A percentile compares a stretch with the other conserved stretches of the same genome.
Conservation (phyloP, 345 rosid genomes). For the Aurinia saxatilis region DNA sequence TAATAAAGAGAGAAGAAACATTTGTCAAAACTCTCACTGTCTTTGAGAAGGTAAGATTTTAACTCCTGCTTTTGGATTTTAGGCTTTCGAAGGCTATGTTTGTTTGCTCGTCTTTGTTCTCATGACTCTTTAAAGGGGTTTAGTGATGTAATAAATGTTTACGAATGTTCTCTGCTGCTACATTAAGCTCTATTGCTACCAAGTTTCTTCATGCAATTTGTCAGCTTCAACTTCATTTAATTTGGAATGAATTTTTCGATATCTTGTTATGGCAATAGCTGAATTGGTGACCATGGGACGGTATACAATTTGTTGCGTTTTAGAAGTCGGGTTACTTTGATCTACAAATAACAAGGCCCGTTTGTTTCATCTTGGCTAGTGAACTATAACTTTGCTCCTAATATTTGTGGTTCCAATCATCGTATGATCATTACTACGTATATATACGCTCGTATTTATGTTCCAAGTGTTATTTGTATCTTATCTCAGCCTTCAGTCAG, state of each 20-base stretch:
- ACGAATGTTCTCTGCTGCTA: neutral
- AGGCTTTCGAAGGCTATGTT: neutral
- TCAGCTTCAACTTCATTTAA: neutral
- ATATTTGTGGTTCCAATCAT: no score
- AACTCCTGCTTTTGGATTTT: slow-evolving; percentile 7
- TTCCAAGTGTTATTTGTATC: no score
- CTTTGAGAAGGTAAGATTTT: slow-evolving; percentile 3
- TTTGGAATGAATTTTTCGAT: neutral
- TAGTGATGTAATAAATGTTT: slow-evolving; percentile 10
- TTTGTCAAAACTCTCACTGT: slow-evolving; percentile 16
- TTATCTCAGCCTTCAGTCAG: no score
- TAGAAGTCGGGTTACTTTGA: no score
- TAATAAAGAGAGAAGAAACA: slow-evolving; percentile 17
- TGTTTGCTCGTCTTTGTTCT: slow-evolving; percentile 13
- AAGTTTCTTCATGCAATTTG: neutral
- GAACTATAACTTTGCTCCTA: no score
- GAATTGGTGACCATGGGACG: neutral
- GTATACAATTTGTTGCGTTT: neutral
- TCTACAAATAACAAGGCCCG: no score
- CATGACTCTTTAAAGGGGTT: neutral
- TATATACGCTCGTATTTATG: no score
- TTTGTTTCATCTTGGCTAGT: no score
- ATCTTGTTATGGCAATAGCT: neutral
- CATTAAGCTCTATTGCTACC: neutral
- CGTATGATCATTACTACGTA: no score